Evolutionary conservation across 73 alveolate species (phyloP), one percentile per base, ranked within the genome.

Genomic region (Paramecium sonneborni): DNA sequence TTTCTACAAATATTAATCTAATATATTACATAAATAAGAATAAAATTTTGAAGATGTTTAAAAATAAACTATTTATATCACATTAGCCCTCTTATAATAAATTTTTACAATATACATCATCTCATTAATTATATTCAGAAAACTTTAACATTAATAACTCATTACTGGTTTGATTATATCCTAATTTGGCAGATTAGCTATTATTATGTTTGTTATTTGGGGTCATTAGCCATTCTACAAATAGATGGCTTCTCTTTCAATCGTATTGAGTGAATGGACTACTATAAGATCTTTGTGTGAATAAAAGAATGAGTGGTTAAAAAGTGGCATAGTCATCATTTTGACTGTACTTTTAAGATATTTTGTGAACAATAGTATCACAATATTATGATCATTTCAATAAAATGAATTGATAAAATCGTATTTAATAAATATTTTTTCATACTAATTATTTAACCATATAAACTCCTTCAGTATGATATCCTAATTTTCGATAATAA

Each of bases 401-500:
- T n/a, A n/a, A n/a, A n/a, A n/a, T n/a, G n/a, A n/a, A n/a, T n/a
- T n/a, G n/a, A n/a, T n/a, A n/a, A n/a, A n/a, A n/a, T n/a, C 15
- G 12, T 14, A 15, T 48, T n/a, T 15, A 48, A 48, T 48, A 48
- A 48, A 35, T 15, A 48, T 48, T 48, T 48, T n/a, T 48, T 70
- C 86, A 70, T 70, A 70, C 94, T 69, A 97, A 93, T 57, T 94
- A 70, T 57, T 97, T 97, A 57, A 97, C 99, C 99, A 97, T 97
- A 92, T 97, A 97, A 35, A 98, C 97, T 18, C 98, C 98, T 94
- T 97, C 99, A 52, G 95, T 79, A 85, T 97, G 95, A 88, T 97
- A 98, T 58, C 99, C 99, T 7, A 98, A 94, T 88, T 98, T 98
- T 70, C 98, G 96, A 91, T 98, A 98, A 89, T 98, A 98, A 74